A percentile compares a stretch with the other conserved stretches of the same genome.
These are phyloP conservation scores for Penicillium crustosum DNA, from an alignment of 2,329 filamentous ascomycete species.

Conservation along the genomic window DNA sequence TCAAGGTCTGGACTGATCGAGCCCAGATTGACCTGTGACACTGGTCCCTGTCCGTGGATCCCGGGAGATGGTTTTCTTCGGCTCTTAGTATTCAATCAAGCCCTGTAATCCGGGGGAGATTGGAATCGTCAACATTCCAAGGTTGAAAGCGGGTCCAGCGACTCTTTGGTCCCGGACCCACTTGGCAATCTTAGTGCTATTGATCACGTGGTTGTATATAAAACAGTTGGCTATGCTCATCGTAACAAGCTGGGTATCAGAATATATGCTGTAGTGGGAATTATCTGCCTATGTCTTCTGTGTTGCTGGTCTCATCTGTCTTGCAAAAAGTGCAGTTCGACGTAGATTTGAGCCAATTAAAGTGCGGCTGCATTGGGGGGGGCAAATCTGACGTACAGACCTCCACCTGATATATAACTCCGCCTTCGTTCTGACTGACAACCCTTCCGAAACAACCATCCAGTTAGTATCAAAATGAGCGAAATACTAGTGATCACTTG, in stretches of 20 bases:
- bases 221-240: neutral
- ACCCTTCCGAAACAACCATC: neutral
- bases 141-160: conserved; percentile 2
- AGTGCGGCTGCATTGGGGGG: neutral
- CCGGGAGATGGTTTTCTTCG: neutral
- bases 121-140: conserved; percentile 1
- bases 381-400: neutral
- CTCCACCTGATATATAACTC: neutral
- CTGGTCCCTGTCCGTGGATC: neutral
- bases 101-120: neutral
- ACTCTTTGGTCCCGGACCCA: neutral
- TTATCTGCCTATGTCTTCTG: neutral
- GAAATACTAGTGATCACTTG: neutral
- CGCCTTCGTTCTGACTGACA: neutral
- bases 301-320: too few species aligned
- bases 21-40: neutral
- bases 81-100: neutral
- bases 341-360: neutral
- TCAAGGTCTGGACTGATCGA: neutral
- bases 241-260: neutral
- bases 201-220: neutral
- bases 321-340: too few species aligned
- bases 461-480: neutral
- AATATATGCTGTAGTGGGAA: neutral
- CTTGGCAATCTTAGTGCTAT: neutral